phyloP scores from a whole-genome alignment of 1,284 basidiomycete genomes.

The Sanghuangporus sanghuang region DNA sequence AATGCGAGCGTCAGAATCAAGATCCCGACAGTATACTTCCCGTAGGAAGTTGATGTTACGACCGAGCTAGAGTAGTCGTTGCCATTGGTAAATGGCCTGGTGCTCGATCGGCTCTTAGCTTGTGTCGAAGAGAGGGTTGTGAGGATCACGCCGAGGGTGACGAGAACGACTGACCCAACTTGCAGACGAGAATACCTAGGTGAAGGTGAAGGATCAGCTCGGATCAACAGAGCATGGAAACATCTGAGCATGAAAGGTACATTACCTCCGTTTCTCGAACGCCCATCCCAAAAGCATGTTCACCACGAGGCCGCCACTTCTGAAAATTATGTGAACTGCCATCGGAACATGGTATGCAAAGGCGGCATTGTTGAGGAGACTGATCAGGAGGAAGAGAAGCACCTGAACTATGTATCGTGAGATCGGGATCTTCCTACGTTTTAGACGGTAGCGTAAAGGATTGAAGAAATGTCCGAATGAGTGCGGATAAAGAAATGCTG shows the following conservation, averaged over 20 bases:
- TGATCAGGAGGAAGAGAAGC: slow-evolving; percentile 74
- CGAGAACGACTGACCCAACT: slow-evolving; percentile 68
- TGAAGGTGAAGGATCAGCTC: background rate
- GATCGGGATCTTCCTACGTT: slow-evolving; percentile 67
- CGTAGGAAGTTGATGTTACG: slow-evolving; percentile 15
- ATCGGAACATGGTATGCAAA: slow-evolving; percentile 87
- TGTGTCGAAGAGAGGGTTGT: slow-evolving; percentile 72
- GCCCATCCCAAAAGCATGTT: slow-evolving; percentile 74
- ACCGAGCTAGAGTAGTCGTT: background rate
- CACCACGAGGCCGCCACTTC: slow-evolving; percentile 84
- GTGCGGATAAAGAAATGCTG: slow-evolving; percentile 10
- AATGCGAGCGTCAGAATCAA: slow-evolving; percentile 76
- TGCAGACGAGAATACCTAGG: slow-evolving; percentile 65
- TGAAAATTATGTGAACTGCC: slow-evolving; percentile 91
- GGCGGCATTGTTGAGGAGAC: slow-evolving; percentile 86
- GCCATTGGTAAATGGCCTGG: slow-evolving; percentile 10
- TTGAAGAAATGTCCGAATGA: slow-evolving; percentile 18
- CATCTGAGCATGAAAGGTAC: slow-evolving; percentile 19
- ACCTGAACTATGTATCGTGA: slow-evolving; percentile 79
- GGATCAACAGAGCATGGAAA: background rate
- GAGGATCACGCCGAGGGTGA: slow-evolving; percentile 78
- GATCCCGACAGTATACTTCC: slow-evolving; percentile 29
- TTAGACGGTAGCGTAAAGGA: slow-evolving; percentile 39
- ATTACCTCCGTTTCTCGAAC: slow-evolving; percentile 50
- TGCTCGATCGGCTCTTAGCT: slow-evolving; percentile 30